Conservation (phyloP, 2,329 filamentous ascomycete genomes). For the Talaromyces rugulosus region DNA sequence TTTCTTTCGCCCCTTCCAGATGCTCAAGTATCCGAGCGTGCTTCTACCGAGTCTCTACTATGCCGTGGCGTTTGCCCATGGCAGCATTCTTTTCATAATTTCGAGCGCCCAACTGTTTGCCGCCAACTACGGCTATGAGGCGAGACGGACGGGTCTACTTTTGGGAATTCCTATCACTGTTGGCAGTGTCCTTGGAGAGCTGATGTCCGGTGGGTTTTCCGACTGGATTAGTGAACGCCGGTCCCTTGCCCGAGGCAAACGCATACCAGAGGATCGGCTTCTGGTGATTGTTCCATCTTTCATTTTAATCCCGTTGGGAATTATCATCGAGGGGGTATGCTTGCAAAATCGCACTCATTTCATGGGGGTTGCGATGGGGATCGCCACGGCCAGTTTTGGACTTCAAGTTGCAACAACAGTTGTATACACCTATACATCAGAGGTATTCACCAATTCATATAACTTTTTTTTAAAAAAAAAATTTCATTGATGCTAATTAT, state of each 20-base stretch:
- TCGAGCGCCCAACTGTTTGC: slow-evolving; percentile 59
- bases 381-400: slow-evolving; percentile 49
- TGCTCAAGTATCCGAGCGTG: slow-evolving; percentile 20
- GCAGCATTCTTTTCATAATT: slow-evolving; percentile 22
- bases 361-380: slow-evolving; percentile 48
- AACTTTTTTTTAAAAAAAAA: background rate
- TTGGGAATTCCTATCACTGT: slow-evolving; percentile 21
- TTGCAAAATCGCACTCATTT: slow-evolving; percentile 27
- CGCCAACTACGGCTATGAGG: slow-evolving; percentile 44
- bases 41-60: slow-evolving; percentile 19
- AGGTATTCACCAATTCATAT: background rate
- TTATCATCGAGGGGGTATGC: slow-evolving; percentile 20
- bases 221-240: slow-evolving; percentile 26
- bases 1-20: slow-evolving; percentile 18
- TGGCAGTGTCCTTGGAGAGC: slow-evolving; percentile 23
- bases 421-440: slow-evolving; percentile 14
- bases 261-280: slow-evolving; percentile 29
- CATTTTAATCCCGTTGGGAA: slow-evolving; percentile 15
- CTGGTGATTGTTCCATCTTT: background rate
- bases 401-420: slow-evolving; percentile 17
- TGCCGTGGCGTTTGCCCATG: slow-evolving; percentile 22
- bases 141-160: slow-evolving; percentile 21
- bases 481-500: background rate
- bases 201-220: slow-evolving; percentile 22
- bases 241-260: slow-evolving; percentile 21